Evolutionary conservation across 163 green algal species (phyloP), one percentile per base, ranked within the genome.

Genomic region (Prototheca wickerhamii): DNA sequence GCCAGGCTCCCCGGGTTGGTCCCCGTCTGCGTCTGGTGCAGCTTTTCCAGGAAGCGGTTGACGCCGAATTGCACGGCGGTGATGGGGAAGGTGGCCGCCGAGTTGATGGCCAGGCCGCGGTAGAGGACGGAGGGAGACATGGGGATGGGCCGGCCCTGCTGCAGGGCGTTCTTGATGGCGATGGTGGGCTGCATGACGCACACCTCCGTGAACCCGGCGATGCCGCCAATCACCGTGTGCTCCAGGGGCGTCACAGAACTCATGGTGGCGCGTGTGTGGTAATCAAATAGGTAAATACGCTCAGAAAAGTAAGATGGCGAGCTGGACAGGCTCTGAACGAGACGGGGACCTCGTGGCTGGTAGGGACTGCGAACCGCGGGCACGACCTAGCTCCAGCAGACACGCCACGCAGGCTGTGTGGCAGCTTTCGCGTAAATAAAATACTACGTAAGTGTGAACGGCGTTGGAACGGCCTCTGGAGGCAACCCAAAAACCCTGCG

Each of bases 1-100:
- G 20, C 23, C 21, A 50, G 15, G 55, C 43, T 46, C 7, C 43
- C 51, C 3, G 53, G 50, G 21, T 42, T 17, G 25, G 21, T 7
- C 4, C 51, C 40, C 28, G 43, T 28, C 32, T 50, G 49, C 2
- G 46, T 23, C 7, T 64, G 51, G 57, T 74, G 68, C 12, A 65
- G 23, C 37, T 79, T 63, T 57, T 91, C 80, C 67, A 88, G 65
- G 3, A 85, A 30, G 0, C 76, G 68, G 69, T 94, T 93, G 12
- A 86, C 83, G 3, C 85, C 91, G 76, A 97, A 95, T 74, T 97
- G 90, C 2, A 87, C 80, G 1, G 90, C 89, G 21, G 90, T 97
- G 73, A 97, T 97, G 26, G 91, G 91, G 40, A 89, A 86, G 63
- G 96, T 94, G 64, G 76, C 86, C 56, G 82, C 65, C 8, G 86